A percentile compares a stretch with the other conserved stretches of the same genome.
phyloP scores from a whole-genome alignment of 2,329 filamentous ascomycete genomes.

The Fusarium anguioides region DNA sequence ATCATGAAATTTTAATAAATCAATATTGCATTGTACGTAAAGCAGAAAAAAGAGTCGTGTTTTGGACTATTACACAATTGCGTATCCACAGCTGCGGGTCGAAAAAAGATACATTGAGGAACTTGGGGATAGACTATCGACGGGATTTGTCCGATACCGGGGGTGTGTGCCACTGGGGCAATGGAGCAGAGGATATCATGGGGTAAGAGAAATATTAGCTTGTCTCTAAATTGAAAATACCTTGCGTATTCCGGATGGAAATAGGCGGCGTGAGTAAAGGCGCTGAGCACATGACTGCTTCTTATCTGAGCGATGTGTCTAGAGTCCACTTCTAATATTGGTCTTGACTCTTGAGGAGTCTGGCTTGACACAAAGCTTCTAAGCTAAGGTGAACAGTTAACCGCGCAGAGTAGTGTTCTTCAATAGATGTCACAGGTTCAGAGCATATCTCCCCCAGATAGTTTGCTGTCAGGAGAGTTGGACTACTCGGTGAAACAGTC shows the following conservation, averaged over 20 bases:
- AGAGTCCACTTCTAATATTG: background rate
- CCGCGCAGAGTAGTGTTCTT: background rate
- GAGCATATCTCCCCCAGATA: background rate
- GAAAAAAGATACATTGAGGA: constrained; percentile 15
- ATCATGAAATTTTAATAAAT: constrained; percentile 30
- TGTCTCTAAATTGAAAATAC: constrained; percentile 21
- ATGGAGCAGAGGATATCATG: constrained; percentile 18
- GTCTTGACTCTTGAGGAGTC: too few relatives aligned
- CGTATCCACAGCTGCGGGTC: constrained; percentile 36
- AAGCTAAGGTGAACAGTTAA: background rate
- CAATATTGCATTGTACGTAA: background rate
- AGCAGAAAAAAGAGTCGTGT: background rate
- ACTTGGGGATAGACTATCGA: constrained; percentile 9
- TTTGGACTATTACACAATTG: constrained; percentile 37
- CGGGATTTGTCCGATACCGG: constrained; percentile 38
- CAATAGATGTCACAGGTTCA: background rate
- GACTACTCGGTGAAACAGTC: too few relatives aligned
- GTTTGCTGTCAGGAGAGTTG: too few relatives aligned
- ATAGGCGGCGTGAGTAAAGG: background rate
- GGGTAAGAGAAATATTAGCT: constrained; percentile 24
- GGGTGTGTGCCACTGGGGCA: constrained; percentile 9
- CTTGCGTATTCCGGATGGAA: constrained; percentile 7
- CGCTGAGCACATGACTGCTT: constrained; percentile 5
- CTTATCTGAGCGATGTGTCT: background rate
- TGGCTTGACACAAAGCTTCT: background rate